A percentile compares a stretch with the other conserved stretches of the same genome.
Conservation (phyloP, 1,139 yeast species). For the Zygoascus sp. region DNA sequence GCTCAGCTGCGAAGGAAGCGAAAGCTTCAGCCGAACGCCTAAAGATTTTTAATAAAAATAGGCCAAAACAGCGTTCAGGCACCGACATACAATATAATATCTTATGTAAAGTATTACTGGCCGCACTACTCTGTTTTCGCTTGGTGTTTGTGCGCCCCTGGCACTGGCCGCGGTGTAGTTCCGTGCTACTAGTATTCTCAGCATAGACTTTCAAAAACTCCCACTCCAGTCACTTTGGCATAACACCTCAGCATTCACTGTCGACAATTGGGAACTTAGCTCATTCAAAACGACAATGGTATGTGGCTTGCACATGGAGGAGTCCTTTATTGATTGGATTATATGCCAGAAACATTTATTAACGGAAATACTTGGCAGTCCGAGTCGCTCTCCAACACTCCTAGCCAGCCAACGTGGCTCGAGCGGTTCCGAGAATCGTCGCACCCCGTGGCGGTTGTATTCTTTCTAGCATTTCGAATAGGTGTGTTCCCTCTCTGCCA, state of each 20-base stretch:
- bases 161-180: no score
- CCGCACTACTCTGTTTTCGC: no score
- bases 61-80: background rate
- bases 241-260: no score
- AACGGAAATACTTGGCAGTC: constrained; percentile 2
- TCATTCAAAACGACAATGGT: no score
- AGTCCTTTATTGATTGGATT: background rate
- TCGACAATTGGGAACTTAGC: no score
- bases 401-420: constrained; percentile 28
- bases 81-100: background rate
- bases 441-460: constrained; percentile 74
- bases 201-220: no score
- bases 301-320: background rate
- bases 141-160: no score
- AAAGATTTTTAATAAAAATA: background rate
- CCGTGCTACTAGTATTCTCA: no score
- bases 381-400: constrained; percentile 7
- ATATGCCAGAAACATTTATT: no score
- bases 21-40: background rate
- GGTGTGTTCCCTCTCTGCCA: constrained; percentile 34
- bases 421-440: constrained; percentile 56
- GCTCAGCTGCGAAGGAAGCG: background rate
- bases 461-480: constrained; percentile 58
- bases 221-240: no score
- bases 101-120: background rate